Evolutionary conservation across 164 flowering plant species (phyloP).

Genomic region (Cinnamomum micranthum): DNA sequence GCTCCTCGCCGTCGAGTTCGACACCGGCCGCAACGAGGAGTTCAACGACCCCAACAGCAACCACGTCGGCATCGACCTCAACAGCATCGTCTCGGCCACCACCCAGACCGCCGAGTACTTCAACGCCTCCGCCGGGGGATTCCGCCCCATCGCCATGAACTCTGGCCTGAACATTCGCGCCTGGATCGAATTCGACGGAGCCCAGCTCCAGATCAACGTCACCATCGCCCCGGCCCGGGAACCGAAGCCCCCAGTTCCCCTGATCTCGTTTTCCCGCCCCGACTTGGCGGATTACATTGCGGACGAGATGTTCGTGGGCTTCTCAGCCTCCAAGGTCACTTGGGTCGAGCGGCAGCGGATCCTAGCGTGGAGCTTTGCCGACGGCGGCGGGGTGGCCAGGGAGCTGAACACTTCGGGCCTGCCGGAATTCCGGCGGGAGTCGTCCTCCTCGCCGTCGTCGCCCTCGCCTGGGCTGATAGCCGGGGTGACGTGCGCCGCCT

Average conservation of each 20-base stretch:
- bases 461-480: conserved; percentile 45
- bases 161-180: conserved; percentile 64
- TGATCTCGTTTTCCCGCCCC: conserved; percentile 35
- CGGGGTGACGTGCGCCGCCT: conserved; percentile 45
- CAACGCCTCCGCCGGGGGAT: conserved; percentile 21
- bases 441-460: conserved; percentile 23
- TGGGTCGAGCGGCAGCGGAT: conserved; percentile 68
- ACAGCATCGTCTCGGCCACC: conserved; percentile 38
- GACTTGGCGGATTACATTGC: conserved; percentile 43
- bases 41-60: conserved; percentile 67
- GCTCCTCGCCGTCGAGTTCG: conserved; percentile 75
- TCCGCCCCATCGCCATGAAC: conserved; percentile 44
- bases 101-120: conserved; percentile 45
- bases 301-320: conserved; percentile 67
- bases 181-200: conserved; percentile 78
- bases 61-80: conserved; percentile 71
- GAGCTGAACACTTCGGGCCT: conserved; percentile 51
- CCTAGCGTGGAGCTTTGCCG: conserved; percentile 77
- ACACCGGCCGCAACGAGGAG: conserved; percentile 65
- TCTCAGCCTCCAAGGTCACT: conserved; percentile 55
- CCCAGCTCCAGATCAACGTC: conserved; percentile 45
- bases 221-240: conserved; percentile 54
- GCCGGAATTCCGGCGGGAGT: conserved; percentile 36
- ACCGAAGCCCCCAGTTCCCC: conserved; percentile 39
- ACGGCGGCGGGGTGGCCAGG: conserved; percentile 38